Percentiles rank a stretch among this genome's conserved stretches.
phyloP scores from a whole-genome alignment of 1,139 yeast genomes.

The Chernovozyma aurita region DNA sequence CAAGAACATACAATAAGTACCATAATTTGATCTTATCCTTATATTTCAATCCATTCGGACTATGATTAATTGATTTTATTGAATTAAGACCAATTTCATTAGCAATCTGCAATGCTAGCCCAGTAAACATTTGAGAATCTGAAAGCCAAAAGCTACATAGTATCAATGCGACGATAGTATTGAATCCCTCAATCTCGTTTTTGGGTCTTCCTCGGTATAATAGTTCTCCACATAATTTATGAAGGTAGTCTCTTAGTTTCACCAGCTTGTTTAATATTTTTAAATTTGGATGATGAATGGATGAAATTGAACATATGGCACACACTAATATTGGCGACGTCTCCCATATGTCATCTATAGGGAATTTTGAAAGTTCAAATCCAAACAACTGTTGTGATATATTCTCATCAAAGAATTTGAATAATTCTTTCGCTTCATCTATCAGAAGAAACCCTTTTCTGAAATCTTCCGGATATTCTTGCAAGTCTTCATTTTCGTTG shows the following conservation, averaged over 20 bases:
- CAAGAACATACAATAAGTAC: slow-evolving; percentile 64
- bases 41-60: slow-evolving; percentile 19
- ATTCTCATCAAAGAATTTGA: slow-evolving; percentile 48
- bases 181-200: slow-evolving; percentile 49
- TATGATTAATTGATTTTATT: slow-evolving; percentile 5
- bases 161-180: slow-evolving; percentile 58
- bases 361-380: slow-evolving; percentile 51
- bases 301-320: slow-evolving; percentile 60
- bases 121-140: slow-evolving; percentile 61
- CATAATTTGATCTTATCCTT: slow-evolving; percentile 55
- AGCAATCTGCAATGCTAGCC: slow-evolving; percentile 63
- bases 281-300: slow-evolving; percentile 51
- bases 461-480: slow-evolving; percentile 26
- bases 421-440: slow-evolving; percentile 47
- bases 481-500: neutral
- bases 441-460: slow-evolving; percentile 30
- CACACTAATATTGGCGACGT: slow-evolving; percentile 57
- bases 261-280: slow-evolving; percentile 31
- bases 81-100: slow-evolving; percentile 49
- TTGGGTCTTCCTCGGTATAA: slow-evolving; percentile 38
- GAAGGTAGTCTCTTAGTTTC: slow-evolving; percentile 39
- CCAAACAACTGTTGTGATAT: slow-evolving; percentile 67
- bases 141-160: slow-evolving; percentile 70
- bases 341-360: slow-evolving; percentile 50
- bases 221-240: slow-evolving; percentile 42